phyloP scores from a whole-genome alignment of 75 land plant species.

The Picea glauca region DNA sequence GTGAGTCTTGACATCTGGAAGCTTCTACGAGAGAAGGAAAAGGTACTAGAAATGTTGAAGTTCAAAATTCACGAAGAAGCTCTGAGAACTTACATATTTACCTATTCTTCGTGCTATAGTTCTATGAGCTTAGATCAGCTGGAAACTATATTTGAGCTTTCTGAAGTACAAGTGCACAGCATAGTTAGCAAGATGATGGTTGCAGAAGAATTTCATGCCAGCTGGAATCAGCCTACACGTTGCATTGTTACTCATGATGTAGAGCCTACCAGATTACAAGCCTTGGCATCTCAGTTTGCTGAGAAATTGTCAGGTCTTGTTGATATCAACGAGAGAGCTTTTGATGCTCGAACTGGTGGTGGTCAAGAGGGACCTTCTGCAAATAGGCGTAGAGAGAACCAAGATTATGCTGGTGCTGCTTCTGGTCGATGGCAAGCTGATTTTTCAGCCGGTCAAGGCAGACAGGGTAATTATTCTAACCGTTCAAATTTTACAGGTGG shows the following conservation, averaged over 20 bases:
- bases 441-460: conserved; percentile 25
- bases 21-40: conserved; percentile 62
- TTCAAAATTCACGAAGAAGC: conserved; percentile 92
- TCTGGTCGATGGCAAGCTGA: conserved; percentile 49
- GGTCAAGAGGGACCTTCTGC: background rate
- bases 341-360: conserved; percentile 76
- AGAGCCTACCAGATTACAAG: conserved; percentile 71
- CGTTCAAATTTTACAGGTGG: conserved; percentile 24
- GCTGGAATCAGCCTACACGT: conserved; percentile 82
- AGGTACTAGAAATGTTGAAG: conserved; percentile 70
- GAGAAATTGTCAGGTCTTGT: conserved; percentile 73
- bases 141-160: conserved; percentile 69
- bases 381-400: conserved; percentile 61
- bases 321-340: conserved; percentile 82
- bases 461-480: conserved; percentile 28
- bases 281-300: conserved; percentile 65
- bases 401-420: conserved; percentile 56
- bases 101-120: conserved; percentile 64
- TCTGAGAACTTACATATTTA: conserved; percentile 77
- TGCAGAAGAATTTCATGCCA: conserved; percentile 82
- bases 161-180: conserved; percentile 67
- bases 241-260: conserved; percentile 82
- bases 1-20: conserved; percentile 76
- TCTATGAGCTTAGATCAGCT: conserved; percentile 80
- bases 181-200: conserved; percentile 90